Evolutionary conservation across 1,139 yeast genomes (phyloP).

Genomic region (Debaryomyces sp.): DNA sequence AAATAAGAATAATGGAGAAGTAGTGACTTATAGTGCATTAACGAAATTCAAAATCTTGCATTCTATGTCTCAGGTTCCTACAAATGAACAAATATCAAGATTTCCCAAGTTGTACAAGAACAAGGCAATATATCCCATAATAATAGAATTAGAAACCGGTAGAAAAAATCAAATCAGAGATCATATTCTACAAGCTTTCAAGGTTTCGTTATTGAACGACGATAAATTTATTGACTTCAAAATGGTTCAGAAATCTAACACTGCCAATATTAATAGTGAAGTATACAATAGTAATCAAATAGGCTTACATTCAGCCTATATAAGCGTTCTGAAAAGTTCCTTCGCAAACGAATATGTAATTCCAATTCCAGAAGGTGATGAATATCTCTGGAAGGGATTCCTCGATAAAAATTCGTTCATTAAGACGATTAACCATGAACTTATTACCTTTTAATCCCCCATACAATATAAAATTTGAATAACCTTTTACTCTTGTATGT

Average conservation of each 20-base stretch:
- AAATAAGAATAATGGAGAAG: neutral
- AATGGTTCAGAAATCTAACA: neutral
- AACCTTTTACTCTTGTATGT: neutral
- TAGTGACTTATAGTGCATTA: constrained; percentile 13
- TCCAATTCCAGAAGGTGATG: constrained; percentile 19
- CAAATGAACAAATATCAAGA: neutral
- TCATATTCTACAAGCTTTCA: constrained; percentile 24
- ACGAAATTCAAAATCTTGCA: constrained; percentile 19
- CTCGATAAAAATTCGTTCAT: constrained; percentile 10
- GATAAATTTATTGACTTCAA: constrained; percentile 25
- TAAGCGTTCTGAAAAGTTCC: constrained; percentile 12
- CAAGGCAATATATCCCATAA: constrained; percentile 19
- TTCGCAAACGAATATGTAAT: constrained; percentile 14
- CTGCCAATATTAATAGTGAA: constrained; percentile 16
- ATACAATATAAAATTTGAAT: neutral
- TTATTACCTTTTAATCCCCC: neutral
- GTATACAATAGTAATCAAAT: constrained; percentile 24
- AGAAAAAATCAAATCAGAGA: constrained; percentile 31
- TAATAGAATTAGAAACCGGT: constrained; percentile 26
- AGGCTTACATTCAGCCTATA: constrained; percentile 26
- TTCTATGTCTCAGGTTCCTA: neutral
- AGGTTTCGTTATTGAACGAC: constrained; percentile 24
- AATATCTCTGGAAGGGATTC: constrained; percentile 23
- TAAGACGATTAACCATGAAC: constrained; percentile 3
- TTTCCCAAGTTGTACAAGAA: constrained; percentile 18